Conservation (phyloP, 2,329 filamentous ascomycete genomes). For the Dothiorella sarmentorum region DNA sequence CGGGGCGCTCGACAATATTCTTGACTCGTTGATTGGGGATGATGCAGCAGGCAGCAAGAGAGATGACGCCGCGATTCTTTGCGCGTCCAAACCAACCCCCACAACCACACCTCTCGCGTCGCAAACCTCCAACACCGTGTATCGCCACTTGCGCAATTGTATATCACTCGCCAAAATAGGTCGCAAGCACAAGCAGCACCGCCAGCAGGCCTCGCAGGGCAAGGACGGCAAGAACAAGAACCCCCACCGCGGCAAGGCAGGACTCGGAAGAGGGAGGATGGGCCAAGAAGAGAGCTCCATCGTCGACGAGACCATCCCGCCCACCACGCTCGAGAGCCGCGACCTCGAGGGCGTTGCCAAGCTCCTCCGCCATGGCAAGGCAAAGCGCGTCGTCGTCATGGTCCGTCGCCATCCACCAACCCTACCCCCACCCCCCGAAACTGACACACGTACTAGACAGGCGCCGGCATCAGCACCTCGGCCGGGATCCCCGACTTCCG, state of each 20-base stretch:
- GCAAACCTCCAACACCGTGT: not conserved
- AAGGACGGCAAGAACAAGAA: slow-evolving; percentile 27
- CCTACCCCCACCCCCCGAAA: not conserved
- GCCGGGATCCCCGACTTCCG: slow-evolving; percentile 84
- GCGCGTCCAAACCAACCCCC: not conserved
- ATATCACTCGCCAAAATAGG: slow-evolving; percentile 44
- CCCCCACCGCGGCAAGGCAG: slow-evolving; percentile 26
- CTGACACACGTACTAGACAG: slow-evolving; percentile 51
- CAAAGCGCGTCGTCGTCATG: slow-evolving; percentile 76
- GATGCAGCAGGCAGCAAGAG: no score
- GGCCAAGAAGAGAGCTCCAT: slow-evolving; percentile 77
- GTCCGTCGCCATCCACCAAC: slow-evolving; percentile 34
- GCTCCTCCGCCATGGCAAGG: slow-evolving; percentile 68
- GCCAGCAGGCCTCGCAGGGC: slow-evolving; percentile 32
- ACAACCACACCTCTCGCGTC: not conserved
- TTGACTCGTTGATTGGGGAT: no score
- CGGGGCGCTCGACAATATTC: no score
- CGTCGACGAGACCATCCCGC: slow-evolving; percentile 62
- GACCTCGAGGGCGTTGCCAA: slow-evolving; percentile 73
- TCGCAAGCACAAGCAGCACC: slow-evolving; percentile 44
- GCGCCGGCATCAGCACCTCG: slow-evolving; percentile 81
- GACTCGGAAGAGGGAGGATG: slow-evolving; percentile 60
- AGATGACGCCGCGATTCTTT: not conserved
- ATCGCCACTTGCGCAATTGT: not conserved
- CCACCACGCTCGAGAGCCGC: slow-evolving; percentile 64